Conservation (phyloP, 1,284 basidiomycete species). For the Schizopora paradoxa region DNA sequence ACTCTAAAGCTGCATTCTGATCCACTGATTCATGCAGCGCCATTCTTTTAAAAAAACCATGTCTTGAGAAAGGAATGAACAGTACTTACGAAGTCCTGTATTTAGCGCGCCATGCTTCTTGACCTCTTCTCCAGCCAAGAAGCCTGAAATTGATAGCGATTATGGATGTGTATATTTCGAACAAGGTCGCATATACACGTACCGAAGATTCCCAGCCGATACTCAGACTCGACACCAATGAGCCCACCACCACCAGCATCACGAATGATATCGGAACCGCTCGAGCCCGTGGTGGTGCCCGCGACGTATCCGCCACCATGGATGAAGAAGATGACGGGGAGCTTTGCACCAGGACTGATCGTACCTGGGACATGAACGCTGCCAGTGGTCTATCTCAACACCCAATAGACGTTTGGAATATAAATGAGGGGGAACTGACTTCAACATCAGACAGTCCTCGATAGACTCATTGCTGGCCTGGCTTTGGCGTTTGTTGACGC, state of each 20-base stretch:
- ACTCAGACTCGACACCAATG: conserved; percentile 16
- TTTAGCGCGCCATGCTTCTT: conserved; percentile 26
- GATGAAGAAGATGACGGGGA: conserved; percentile 27
- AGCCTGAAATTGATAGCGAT: conserved; percentile 18
- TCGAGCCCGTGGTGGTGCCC: conserved; percentile 8
- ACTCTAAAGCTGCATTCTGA: conserved; percentile 28
- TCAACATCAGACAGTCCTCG: conserved; percentile 40
- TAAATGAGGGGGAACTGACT: conserved; percentile 23
- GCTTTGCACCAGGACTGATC: background rate
- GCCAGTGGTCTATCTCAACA: conserved; percentile 6
- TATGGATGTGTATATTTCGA: background rate
- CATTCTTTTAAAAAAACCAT: background rate
- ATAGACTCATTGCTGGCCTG: conserved; percentile 2
- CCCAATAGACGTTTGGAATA: background rate
- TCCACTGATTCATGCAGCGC: conserved; percentile 22
- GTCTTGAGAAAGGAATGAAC: background rate
- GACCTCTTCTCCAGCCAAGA: conserved; percentile 26
- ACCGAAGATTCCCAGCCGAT: conserved; percentile 18
- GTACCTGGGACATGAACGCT: background rate
- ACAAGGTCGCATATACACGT: background rate
- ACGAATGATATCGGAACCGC: conserved; percentile 12
- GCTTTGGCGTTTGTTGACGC: background rate
- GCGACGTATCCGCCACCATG: conserved; percentile 27
- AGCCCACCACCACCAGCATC: conserved; percentile 13
- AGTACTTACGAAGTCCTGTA: conserved; percentile 25